These are phyloP conservation scores for Dimocarpus longan DNA, from an alignment of 345 rosid species.

Conservation along the genomic window DNA sequence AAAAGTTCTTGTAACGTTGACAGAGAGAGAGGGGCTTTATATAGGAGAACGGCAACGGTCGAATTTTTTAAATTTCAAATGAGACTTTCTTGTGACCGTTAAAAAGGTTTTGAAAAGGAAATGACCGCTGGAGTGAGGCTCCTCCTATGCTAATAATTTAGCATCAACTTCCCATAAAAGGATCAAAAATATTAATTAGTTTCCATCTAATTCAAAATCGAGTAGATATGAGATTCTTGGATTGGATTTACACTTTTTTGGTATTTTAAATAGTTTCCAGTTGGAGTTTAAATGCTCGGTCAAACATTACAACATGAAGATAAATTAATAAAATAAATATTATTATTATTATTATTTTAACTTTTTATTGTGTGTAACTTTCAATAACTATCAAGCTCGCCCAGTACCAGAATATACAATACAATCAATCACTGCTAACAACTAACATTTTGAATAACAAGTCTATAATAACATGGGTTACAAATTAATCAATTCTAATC, in stretches of 20 bases:
- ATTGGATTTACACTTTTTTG: too few relatives aligned
- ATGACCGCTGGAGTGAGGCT: slow-evolving; percentile 31
- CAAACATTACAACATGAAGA: too few relatives aligned
- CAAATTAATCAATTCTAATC: slow-evolving; percentile 9
- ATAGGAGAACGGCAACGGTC: slow-evolving; percentile 35
- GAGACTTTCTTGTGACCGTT: slow-evolving; percentile 8
- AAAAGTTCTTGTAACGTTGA: background rate
- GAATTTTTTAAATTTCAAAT: slow-evolving; percentile 45
- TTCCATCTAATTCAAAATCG: background rate
- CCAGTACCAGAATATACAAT: background rate
- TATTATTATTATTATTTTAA: too few relatives aligned
- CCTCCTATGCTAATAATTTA: too few relatives aligned
- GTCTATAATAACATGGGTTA: background rate
- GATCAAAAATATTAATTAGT: too few relatives aligned
- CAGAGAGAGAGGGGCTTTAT: background rate
- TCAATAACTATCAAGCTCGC: background rate
- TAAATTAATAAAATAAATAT: too few relatives aligned
- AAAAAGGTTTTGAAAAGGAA: slow-evolving; percentile 8
- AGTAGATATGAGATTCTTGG: too few relatives aligned
- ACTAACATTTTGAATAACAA: background rate
- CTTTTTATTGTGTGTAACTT: background rate
- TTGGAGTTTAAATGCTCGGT: too few relatives aligned
- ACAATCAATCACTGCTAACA: background rate
- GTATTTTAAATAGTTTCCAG: too few relatives aligned
- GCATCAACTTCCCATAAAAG: background rate